phyloP scores from a whole-genome alignment of 2,329 filamentous ascomycete genomes.

The Podosphaera leucotricha region DNA sequence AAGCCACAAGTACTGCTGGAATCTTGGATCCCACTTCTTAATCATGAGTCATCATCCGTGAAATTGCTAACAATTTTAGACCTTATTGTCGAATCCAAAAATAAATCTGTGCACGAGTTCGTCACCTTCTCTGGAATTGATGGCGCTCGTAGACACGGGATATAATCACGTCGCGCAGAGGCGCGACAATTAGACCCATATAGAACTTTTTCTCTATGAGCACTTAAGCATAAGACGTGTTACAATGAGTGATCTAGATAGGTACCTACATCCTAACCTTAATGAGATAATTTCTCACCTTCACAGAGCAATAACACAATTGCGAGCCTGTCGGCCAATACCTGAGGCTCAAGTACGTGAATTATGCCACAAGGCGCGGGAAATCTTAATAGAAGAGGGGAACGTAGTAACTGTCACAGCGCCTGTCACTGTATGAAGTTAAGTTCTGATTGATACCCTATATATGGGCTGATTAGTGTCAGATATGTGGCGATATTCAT shows the following conservation, averaged over 20 bases:
- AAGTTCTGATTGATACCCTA: neutral
- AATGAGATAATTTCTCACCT: neutral
- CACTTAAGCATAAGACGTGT: neutral
- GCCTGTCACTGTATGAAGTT: slow-evolving; percentile 51
- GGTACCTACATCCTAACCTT: slow-evolving; percentile 26
- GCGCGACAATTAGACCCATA: neutral
- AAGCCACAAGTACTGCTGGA: too few species aligned
- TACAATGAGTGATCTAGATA: slow-evolving; percentile 81
- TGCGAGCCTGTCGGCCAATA: slow-evolving; percentile 88
- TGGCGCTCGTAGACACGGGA: neutral
- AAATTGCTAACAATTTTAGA: too few species aligned
- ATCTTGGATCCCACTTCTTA: too few species aligned
- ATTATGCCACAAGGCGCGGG: slow-evolving; percentile 88
- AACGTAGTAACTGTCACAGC: slow-evolving; percentile 92
- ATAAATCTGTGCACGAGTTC: neutral
- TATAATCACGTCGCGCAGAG: neutral
- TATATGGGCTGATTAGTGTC: neutral
- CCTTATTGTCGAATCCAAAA: too few species aligned
- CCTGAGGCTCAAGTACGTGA: slow-evolving; percentile 89
- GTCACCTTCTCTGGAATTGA: neutral
- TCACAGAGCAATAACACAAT: slow-evolving; percentile 68
- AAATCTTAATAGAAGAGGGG: slow-evolving; percentile 89
- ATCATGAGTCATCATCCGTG: too few species aligned
- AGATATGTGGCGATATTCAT: slow-evolving; percentile 98
- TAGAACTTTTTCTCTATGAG: neutral